phyloP scores from a whole-genome alignment of 176 grass and related monocot species.

The Triticum timopheevii region DNA sequence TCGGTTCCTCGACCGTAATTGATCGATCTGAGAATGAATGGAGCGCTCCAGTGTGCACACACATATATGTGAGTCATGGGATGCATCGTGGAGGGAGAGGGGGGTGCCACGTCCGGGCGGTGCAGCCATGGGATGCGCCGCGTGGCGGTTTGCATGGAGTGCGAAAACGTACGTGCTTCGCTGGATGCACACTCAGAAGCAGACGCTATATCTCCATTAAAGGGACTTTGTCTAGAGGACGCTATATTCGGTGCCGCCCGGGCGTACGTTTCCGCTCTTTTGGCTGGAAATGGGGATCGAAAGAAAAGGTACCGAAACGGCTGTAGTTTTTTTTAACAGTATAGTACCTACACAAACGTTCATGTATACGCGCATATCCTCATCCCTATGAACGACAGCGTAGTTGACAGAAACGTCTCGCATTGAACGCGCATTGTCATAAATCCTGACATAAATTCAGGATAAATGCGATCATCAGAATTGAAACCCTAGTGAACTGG shows the following conservation, averaged over 20 bases:
- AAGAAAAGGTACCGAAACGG: background rate
- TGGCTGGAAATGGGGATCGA: background rate
- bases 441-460: too few species aligned
- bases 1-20: background rate
- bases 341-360: too few species aligned
- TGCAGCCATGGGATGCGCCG: background rate
- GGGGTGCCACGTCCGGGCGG: background rate
- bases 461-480: too few species aligned
- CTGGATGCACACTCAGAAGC: slow-evolving; percentile 1
- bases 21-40: background rate
- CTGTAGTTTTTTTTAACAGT: too few species aligned
- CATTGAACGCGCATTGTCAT: too few species aligned
- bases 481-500: too few species aligned
- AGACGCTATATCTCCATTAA: background rate
- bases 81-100: background rate
- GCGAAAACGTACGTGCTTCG: background rate
- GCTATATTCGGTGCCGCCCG: background rate
- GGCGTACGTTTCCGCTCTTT: background rate
- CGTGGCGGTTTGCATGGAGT: background rate
- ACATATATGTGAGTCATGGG: background rate
- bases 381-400: too few species aligned
- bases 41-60: background rate
- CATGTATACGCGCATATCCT: too few species aligned
- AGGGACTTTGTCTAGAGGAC: background rate
- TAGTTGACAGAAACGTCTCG: too few species aligned